These are phyloP conservation scores for Phytophthora hybrid DNA, from an alignment of 352 stramenopile species.

Conservation along the genomic window DNA sequence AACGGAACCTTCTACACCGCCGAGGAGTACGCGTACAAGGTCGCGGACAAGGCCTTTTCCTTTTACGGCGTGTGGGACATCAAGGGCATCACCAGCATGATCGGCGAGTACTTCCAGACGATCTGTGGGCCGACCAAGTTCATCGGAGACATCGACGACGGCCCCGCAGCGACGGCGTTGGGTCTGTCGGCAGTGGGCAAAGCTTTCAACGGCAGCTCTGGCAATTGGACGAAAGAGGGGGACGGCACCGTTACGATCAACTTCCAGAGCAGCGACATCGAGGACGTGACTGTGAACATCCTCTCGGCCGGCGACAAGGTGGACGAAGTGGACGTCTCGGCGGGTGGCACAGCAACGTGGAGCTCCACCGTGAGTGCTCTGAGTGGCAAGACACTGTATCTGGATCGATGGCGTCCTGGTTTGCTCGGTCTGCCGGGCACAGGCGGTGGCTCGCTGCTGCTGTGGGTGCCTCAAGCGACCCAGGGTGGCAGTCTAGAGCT, in stretches of 20 bases:
- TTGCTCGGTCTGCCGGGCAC: conserved; percentile 10
- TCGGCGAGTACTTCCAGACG: conserved; percentile 53
- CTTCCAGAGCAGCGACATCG: conserved; percentile 11
- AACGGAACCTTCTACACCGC: conserved; percentile 20
- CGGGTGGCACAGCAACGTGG: conserved; percentile 3
- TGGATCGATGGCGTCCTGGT: conserved; percentile 14
- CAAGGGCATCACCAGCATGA: conserved; percentile 43
- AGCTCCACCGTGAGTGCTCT: conserved; percentile 6
- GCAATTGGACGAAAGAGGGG: conserved; percentile 6
- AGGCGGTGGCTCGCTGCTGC: conserved; percentile 5
- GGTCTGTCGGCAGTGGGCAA: conserved; percentile 5
- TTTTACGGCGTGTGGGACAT: conserved; percentile 51
- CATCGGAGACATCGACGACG: conserved; percentile 52
- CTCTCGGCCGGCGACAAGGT: conserved; percentile 8
- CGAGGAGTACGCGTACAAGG: conserved; percentile 40
- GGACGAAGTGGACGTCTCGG: conserved; percentile 6
- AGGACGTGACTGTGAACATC: conserved; percentile 20
- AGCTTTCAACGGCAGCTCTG: conserved; percentile 5
- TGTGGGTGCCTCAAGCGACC: conserved; percentile 35
- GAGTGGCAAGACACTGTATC: conserved; percentile 4
- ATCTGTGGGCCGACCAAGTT: conserved; percentile 56
- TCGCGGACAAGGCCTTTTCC: conserved; percentile 42
- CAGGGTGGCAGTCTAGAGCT: conserved; percentile 25
- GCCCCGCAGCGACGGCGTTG: conserved; percentile 31
- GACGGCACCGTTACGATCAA: conserved; percentile 5